Base-by-base conservation (phyloP, 306 rosid species). In the Prunus persica region DNA sequence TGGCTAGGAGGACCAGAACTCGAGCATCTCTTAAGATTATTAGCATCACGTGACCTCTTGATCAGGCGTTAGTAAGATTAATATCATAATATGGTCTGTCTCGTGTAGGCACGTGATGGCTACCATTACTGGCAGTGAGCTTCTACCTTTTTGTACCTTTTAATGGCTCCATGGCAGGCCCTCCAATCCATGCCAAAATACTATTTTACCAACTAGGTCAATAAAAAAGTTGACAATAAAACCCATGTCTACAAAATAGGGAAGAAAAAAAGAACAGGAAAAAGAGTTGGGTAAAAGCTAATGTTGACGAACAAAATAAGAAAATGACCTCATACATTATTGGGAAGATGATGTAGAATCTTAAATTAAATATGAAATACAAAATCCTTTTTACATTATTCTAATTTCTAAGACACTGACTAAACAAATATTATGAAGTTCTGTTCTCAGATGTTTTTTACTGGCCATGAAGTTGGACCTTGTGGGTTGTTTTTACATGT, bases 21-120 rank as follows among this genome's bases (percentile, higher is more conserved):
- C 49, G 54, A 52, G 57, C 72, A 49, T 27, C 73, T 24, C 24
- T 43, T 46, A 69, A 75, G 80, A 77, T 67, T 69, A 74, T 67
- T 70, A 83, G 63, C 72, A 76, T 72, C 93, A 82, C 84, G 80
- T 84, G 89, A 81, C 82, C 76, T 76, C 66, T 80, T 69, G 47
- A 66, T 20, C 15, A 16, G 24, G 61, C 9, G 15, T 65, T 9
- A 65, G 45, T 25, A 52, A 20, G 56, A 47, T 4, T 18, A 52
- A 6, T 16, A 15, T 14, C 19, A 28, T 50, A 46, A 20, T 68
- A 25, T 68, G 45, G 58, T 34, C 81, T 86, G 76, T 61, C 60
- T 27, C 55, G 14, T 61, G 74, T 85, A 79, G 84, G 74, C 83
- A 55, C 68, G 49, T 34, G 81, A 60, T 51, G 34, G 61, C 43